Evolutionary conservation across 1,284 basidiomycete genomes (phyloP).

Genomic region (Ceratobasidium sp.): DNA sequence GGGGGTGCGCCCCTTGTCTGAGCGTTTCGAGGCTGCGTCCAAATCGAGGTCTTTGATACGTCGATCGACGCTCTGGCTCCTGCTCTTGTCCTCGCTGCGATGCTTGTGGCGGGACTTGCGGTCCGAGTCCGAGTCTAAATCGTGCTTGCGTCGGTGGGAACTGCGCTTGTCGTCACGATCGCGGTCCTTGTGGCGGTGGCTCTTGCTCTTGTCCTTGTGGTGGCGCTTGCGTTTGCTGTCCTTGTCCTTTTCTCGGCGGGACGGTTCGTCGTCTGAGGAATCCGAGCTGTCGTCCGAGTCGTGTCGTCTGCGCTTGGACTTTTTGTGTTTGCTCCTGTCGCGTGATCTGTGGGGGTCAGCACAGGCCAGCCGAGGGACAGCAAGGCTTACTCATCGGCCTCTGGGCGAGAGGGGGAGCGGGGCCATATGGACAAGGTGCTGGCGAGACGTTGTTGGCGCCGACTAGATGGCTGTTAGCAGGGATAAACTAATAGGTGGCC

Average conservation of each 20-base stretch:
- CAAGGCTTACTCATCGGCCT: slow-evolving; percentile 61
- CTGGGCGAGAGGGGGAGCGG: slow-evolving; percentile 74
- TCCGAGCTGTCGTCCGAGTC: slow-evolving; percentile 58
- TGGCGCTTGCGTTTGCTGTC: slow-evolving; percentile 64
- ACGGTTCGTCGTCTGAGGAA: slow-evolving; percentile 65
- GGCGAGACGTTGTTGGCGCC: slow-evolving; percentile 72
- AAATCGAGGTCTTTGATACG: slow-evolving; percentile 50
- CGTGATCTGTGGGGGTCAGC: slow-evolving; percentile 55
- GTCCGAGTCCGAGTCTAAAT: slow-evolving; percentile 43
- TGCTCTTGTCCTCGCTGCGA: slow-evolving; percentile 41
- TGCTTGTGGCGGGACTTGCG: slow-evolving; percentile 44
- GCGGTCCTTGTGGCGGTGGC: slow-evolving; percentile 47
- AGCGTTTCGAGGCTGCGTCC: slow-evolving; percentile 49
- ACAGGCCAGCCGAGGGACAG: slow-evolving; percentile 1
- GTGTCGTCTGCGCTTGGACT: slow-evolving; percentile 64
- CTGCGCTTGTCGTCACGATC: slow-evolving; percentile 38
- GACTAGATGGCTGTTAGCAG: slow-evolving; percentile 57
- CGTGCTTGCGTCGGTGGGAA: slow-evolving; percentile 18
- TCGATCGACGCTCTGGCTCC: slow-evolving; percentile 42
- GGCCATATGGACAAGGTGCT: slow-evolving; percentile 81
- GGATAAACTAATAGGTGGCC: slow-evolving; percentile 18
- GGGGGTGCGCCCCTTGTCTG: slow-evolving; percentile 38
- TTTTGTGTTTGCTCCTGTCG: slow-evolving; percentile 63
- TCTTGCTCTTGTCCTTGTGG: slow-evolving; percentile 55
- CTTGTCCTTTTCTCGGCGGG: slow-evolving; percentile 59